These are phyloP conservation scores for Zalaria sp. DNA, from an alignment of 2,329 filamentous ascomycete genomes.

Conservation along the genomic window DNA sequence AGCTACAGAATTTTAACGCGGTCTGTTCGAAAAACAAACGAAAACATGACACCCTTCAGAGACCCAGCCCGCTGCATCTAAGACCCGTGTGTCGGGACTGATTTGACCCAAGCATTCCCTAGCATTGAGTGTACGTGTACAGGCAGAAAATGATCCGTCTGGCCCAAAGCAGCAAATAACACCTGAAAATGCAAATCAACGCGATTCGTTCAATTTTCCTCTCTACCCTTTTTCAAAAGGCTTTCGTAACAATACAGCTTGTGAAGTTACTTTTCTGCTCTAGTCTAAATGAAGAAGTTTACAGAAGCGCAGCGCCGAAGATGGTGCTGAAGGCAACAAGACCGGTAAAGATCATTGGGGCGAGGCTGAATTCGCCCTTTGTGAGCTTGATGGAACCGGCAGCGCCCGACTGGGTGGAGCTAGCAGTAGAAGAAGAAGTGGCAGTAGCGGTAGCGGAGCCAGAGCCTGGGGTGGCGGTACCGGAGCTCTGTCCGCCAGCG, in stretches of 20 bases:
- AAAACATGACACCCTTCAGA: not conserved
- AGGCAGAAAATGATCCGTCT: not conserved
- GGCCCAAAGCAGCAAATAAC: not conserved
- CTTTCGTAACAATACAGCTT: not conserved
- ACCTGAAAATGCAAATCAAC: not conserved
- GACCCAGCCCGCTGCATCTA: not conserved
- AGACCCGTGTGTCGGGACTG: not conserved
- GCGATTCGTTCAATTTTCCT: not conserved
- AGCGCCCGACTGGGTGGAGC: conserved; percentile 9
- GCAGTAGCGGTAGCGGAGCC: conserved; percentile 30
- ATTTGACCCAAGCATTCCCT: not conserved
- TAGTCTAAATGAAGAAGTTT: conserved; percentile 2
- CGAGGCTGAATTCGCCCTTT: conserved; percentile 31
- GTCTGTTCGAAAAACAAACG: not conserved
- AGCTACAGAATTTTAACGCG: no score
- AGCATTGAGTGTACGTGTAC: not conserved
- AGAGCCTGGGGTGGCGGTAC: conserved; percentile 35
- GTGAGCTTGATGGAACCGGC: conserved; percentile 16
- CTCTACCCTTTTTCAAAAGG: not conserved
- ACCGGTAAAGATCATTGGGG: conserved; percentile 36
- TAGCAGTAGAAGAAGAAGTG: conserved; percentile 11
- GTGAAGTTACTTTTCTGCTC: not conserved
- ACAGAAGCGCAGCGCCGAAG: conserved; percentile 36
- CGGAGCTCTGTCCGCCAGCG: conserved; percentile 34
- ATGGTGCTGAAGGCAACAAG: conserved; percentile 38